phyloP scores from a whole-genome alignment of 495 filamentous ascomycete genomes.

The Amorphotheca resinae region DNA sequence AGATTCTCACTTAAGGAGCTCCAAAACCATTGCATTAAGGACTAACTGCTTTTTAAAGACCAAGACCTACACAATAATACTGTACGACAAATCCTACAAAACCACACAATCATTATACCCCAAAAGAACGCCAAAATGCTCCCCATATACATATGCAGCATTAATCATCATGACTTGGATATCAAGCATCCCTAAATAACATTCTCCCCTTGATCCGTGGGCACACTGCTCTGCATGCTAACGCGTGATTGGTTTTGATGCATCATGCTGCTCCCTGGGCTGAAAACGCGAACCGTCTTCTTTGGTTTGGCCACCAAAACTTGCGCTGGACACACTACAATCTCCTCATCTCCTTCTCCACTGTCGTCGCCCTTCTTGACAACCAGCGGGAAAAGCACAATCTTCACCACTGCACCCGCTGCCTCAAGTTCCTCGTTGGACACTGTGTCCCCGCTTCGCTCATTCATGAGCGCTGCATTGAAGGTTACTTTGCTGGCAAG shows the following conservation, averaged over 20 bases:
- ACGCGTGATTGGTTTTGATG: slow-evolving; percentile 3
- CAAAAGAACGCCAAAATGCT: not conserved
- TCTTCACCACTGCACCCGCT: slow-evolving; percentile 63
- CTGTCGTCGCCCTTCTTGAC: slow-evolving; percentile 85
- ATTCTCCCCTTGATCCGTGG: slow-evolving; percentile 8
- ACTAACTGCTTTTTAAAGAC: no score
- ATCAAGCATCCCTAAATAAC: no score
- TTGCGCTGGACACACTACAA: slow-evolving; percentile 86
- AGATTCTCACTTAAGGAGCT: no score
- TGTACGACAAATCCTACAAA: no score
- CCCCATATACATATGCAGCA: no score
- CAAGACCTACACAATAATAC: no score
- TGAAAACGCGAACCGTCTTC: slow-evolving; percentile 13
- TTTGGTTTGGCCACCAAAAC: slow-evolving; percentile 52
- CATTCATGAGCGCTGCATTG: slow-evolving; percentile 87
- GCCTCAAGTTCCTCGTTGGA: slow-evolving; percentile 68
- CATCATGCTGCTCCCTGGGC: slow-evolving; percentile 4
- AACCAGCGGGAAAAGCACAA: slow-evolving; percentile 88
- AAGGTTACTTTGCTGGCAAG: slow-evolving; percentile 70
- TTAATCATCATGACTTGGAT: no score
- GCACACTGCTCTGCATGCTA: slow-evolving; percentile 16
- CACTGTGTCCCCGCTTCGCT: slow-evolving; percentile 56
- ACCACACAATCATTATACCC: no score
- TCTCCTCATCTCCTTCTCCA: slow-evolving; percentile 77
- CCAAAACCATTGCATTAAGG: no score